These are phyloP conservation scores for Aureobasidium sp. DNA, from an alignment of 2,329 filamentous ascomycete genomes.

Conservation along the genomic window DNA sequence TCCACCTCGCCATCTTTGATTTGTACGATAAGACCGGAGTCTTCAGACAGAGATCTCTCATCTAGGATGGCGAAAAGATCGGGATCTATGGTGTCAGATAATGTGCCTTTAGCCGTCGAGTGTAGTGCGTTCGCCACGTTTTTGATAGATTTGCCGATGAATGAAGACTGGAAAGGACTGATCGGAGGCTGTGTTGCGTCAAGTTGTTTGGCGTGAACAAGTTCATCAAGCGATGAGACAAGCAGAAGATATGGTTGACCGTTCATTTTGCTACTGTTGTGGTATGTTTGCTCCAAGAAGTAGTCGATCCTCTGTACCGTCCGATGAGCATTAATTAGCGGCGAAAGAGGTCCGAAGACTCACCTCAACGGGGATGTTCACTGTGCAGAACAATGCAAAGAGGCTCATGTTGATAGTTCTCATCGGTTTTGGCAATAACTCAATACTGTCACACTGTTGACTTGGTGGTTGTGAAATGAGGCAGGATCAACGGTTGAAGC, in stretches of 20 bases:
- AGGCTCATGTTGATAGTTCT: not conserved
- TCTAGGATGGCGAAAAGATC: not conserved
- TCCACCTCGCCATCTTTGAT: not conserved
- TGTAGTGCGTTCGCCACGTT: not conserved
- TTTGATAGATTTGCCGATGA: not conserved
- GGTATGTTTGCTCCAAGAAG: not conserved
- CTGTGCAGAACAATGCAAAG: not conserved
- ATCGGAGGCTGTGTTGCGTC: not conserved
- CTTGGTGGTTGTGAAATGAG: not conserved
- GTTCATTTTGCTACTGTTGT: not conserved
- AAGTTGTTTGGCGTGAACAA: not conserved
- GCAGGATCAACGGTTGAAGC: too few species aligned
- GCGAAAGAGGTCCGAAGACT: not conserved
- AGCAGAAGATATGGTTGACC: not conserved
- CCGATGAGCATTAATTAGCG: not conserved
- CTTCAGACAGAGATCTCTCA: not conserved
- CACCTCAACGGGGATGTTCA: not conserved
- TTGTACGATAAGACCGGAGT: not conserved
- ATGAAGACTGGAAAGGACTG: not conserved
- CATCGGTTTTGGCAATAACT: not conserved
- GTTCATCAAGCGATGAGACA: not conserved
- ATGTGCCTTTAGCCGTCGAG: too few species aligned
- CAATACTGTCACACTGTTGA: not conserved
- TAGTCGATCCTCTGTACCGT: not conserved
- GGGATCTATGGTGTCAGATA: not conserved